Percentiles rank a stretch among this genome's conserved stretches.
These are phyloP conservation scores for Sclerospora graminicola DNA, from an alignment of 352 stramenopile species.

Conservation along the genomic window DNA sequence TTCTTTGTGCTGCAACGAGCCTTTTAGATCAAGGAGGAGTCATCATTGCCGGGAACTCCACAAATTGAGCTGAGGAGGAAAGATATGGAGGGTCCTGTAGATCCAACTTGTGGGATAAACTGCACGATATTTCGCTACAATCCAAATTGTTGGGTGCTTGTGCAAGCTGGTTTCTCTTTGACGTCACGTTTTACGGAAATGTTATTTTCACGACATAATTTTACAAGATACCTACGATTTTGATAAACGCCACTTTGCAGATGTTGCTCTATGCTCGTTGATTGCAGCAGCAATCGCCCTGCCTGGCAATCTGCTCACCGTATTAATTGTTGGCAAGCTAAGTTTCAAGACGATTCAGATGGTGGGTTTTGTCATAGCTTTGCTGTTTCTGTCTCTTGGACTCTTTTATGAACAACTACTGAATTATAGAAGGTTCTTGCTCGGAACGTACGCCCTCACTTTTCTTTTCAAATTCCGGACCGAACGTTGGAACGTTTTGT, in stretches of 20 bases:
- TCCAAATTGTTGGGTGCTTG: constrained; percentile 66
- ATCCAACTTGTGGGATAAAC: constrained; percentile 22
- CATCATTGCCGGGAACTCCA: constrained; percentile 5
- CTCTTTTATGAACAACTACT: constrained; percentile 43
- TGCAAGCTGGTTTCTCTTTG: constrained; percentile 89
- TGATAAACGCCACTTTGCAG: constrained; percentile 39
- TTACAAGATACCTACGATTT: constrained; percentile 58
- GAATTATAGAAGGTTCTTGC: constrained; percentile 28
- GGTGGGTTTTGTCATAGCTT: constrained; percentile 61
- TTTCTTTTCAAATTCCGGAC: constrained; percentile 86
- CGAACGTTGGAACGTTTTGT: constrained; percentile 82
- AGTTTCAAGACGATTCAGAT: constrained; percentile 79
- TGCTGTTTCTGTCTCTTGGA: constrained; percentile 55
- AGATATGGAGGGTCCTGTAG: constrained; percentile 9
- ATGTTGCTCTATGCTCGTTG: constrained; percentile 54
- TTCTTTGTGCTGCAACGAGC: constrained; percentile 45
- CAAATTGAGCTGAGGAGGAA: constrained; percentile 8
- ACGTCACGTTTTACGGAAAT: constrained; percentile 88
- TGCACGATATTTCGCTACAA: constrained; percentile 23
- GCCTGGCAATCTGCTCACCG: constrained; percentile 56
- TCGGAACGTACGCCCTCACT: constrained; percentile 72
- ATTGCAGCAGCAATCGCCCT: constrained; percentile 62
- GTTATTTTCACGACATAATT: constrained; percentile 83
- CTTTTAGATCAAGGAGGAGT: constrained; percentile 33
- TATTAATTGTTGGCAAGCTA: constrained; percentile 50